Evolutionary conservation across 2,329 filamentous ascomycete genomes (phyloP), one percentile per base, ranked within the genome.

Genomic region (Pleurostoma richardsiae): DNA sequence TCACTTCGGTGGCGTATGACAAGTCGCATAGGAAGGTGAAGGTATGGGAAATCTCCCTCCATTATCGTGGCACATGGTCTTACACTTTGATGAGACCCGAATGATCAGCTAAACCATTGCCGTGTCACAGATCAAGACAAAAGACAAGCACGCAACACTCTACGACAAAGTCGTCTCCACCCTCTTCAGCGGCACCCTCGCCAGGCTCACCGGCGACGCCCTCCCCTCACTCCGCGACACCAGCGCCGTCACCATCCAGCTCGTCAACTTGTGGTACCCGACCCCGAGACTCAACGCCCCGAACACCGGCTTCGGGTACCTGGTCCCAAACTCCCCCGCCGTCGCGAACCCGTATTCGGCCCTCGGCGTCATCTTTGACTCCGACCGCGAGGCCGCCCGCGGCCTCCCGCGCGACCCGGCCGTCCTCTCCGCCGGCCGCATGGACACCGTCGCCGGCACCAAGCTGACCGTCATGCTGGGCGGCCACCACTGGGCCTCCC

Each of bases 401-500:
- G 56, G 59, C 45, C 28, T 38, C 41, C 45, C 47, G n/a, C 36
- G 48, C 41, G 30, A 58, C 31, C 47, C 19, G 28, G 29, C 28
- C 10, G 44, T 30, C 33, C 7, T 69, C 30, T 52, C 60, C 46
- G 52, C 56, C 40, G 58, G 66, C 42, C 77, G 76, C 19, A 74
- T 79, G 55, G 80, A 86, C 60, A 72, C 68, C 33, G 45, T 55
- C 46, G 60, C 64, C 0, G 90, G 88, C 28, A 95, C 90, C 10
- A 96, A 95, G 64, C 68, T 97, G 45, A 96, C 92, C 11, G 88
- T 97, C 56, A 95, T 99, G 83, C 73, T 99, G 47, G 94, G 94
- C 49, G 94, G 94, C 2, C 90, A 96, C 68, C 90, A 88, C 79
- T 97, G 89, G 89, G 77, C 90, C 62, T 77, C 72, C 48, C 56